These are phyloP conservation scores for Pichia sp. DNA, from an alignment of 1,139 yeast species.

Conservation along the genomic window DNA sequence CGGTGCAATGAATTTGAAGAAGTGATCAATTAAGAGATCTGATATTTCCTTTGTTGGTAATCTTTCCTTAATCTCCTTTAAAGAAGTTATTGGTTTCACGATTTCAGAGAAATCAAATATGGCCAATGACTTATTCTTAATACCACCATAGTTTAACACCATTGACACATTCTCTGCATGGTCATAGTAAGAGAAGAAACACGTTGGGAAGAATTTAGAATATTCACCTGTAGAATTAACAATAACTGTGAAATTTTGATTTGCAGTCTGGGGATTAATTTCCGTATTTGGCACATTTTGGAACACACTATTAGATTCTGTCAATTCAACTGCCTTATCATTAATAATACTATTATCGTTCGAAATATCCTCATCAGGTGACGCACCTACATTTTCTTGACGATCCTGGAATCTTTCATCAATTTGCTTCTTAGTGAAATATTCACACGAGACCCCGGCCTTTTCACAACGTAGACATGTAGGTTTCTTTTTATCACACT, in stretches of 20 bases:
- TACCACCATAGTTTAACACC: conserved; percentile 14
- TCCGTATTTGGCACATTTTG: conserved; percentile 17
- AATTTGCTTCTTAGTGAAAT: conserved; percentile 18
- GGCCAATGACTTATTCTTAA: conserved; percentile 14
- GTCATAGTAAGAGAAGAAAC: conserved; percentile 22
- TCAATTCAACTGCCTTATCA: not conserved
- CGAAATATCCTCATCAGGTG: not conserved
- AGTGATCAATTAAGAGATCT: conserved; percentile 21
- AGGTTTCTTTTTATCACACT: conserved; percentile 22
- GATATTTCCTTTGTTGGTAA: conserved; percentile 16
- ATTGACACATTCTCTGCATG: conserved; percentile 21
- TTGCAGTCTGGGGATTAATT: conserved; percentile 19
- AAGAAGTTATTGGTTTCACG: conserved; percentile 12
- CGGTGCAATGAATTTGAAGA: conserved; percentile 20
- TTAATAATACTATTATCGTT: not conserved
- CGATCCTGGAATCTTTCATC: conserved; percentile 5
- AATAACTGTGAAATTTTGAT: conserved; percentile 22
- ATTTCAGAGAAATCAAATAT: conserved; percentile 20
- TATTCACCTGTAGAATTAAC: conserved; percentile 25
- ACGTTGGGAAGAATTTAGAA: conserved; percentile 23
- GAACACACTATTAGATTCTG: not conserved
- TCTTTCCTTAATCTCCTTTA: conserved; percentile 10
- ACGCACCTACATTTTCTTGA: not conserved
- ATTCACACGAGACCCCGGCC: conserved; percentile 19
- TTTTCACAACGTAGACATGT: conserved; percentile 19